Conservation (phyloP, 106 monocot genomes). For the Allium cepa region DNA sequence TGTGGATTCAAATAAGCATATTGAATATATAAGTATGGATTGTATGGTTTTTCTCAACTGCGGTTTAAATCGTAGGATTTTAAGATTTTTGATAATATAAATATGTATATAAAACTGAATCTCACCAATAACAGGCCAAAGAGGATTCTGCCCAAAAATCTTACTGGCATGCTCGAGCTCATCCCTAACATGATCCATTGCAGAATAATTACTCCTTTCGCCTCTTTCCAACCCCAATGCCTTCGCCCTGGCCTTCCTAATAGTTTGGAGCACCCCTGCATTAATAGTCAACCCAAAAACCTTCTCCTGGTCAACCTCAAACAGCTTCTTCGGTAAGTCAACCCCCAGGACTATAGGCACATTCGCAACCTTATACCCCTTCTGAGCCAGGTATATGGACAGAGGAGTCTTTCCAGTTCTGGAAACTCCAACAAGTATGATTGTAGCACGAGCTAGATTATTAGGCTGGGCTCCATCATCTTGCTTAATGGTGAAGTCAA, state of each 20-base stretch:
- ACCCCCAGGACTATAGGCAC: constrained; percentile 82
- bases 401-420: constrained; percentile 89
- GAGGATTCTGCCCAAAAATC: constrained; percentile 57
- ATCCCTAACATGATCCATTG: constrained; percentile 69
- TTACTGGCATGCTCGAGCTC: constrained; percentile 64
- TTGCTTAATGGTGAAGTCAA: constrained; percentile 94
- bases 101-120: background rate
- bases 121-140: constrained; percentile 89
- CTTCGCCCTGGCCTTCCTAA: constrained; percentile 78
- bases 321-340: constrained; percentile 55
- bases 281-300: constrained; percentile 76
- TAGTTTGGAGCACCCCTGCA: constrained; percentile 63
- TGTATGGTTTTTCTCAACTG: too few species aligned
- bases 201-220: constrained; percentile 65
- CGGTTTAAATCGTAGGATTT: too few species aligned
- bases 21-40: too few species aligned
- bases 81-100: too few species aligned
- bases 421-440: constrained; percentile 81
- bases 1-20: too few species aligned
- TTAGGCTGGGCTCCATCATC: constrained; percentile 79
- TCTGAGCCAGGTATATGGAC: constrained; percentile 86
- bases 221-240: constrained; percentile 42
- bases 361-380: constrained; percentile 91
- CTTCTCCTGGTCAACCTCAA: constrained; percentile 71
- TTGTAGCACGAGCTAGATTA: constrained; percentile 51